Conservation (phyloP, 768 basidiomycete genomes). For the Podaxis sp. region DNA sequence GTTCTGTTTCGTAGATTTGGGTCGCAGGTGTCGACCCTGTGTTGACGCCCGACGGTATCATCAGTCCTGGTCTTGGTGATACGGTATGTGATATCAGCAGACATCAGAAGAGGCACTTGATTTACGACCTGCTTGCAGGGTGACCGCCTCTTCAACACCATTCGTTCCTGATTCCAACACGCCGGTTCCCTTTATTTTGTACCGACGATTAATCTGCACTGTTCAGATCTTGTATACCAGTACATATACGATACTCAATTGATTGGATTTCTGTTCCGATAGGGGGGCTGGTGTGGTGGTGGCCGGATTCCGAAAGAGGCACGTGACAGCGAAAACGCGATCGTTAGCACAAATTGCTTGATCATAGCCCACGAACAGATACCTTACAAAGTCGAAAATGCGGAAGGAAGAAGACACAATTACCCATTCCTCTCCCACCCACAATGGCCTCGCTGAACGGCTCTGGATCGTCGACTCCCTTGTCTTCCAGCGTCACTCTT, state of each 20-base stretch:
- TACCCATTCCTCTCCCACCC: slow-evolving; percentile 16
- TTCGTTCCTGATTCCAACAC: slow-evolving; percentile 31
- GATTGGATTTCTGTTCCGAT: not conserved
- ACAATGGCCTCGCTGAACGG: slow-evolving; percentile 17
- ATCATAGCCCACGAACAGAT: slow-evolving; percentile 20
- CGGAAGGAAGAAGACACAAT: slow-evolving; percentile 10
- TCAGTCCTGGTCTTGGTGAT: slow-evolving; percentile 91
- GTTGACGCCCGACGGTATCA: slow-evolving; percentile 73
- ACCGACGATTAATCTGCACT: not conserved
- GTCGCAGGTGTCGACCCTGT: slow-evolving; percentile 75
- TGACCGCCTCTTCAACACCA: slow-evolving; percentile 81
- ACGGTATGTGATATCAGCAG: slow-evolving; percentile 53
- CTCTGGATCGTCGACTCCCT: slow-evolving; percentile 38
- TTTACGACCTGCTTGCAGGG: slow-evolving; percentile 49
- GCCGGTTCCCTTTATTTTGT: no score
- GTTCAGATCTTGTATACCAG: not conserved
- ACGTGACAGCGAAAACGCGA: slow-evolving; percentile 37
- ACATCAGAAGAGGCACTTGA: not conserved
- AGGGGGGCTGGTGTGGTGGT: not conserved
- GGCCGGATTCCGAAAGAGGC: slow-evolving; percentile 5
- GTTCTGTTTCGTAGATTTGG: slow-evolving; percentile 61
- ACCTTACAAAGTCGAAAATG: slow-evolving; percentile 17
- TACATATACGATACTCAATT: not conserved
- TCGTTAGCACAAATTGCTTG: slow-evolving; percentile 39
- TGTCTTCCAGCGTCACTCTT: slow-evolving; percentile 39